Evolutionary conservation across 1,284 basidiomycete species (phyloP), one percentile per base, ranked within the genome.

Genomic region (Mycosarcoma maydis): DNA sequence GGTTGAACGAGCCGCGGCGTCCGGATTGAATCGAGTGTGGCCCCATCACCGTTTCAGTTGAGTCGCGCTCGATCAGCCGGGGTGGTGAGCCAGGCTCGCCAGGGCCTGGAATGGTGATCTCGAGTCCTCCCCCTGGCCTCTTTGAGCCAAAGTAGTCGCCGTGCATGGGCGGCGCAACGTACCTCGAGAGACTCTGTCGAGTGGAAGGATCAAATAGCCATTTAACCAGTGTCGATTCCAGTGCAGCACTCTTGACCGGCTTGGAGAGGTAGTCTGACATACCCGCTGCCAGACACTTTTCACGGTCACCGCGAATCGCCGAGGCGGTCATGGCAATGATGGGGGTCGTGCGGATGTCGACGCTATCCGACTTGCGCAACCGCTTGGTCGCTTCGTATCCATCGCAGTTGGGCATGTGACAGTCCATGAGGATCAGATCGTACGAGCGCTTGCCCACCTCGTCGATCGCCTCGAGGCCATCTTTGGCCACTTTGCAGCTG

Each of bases 241-340:
- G 56, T 5, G 73, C 74, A 4, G 55, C 60, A 24, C 70, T 67
- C 62, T 78, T 79, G 49, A 80, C 75, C 14, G 78, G 78, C 47
- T 80, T 80, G 16, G 70, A 69, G 20, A 80, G 62, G 34, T 77
- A 80, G 43, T 80, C 78, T 11, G 67, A 70, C 77, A 80, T 79
- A 32, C 77, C 73, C 0, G 74, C 72, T 6, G 67, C 66, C 10
- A 77, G 54, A 29, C 77, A 79, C 45, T 75, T 71, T 45, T 80
- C 77, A 30, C 76, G 73, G 44, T 80, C 78, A 30, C 76, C 76
- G 11, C 69, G 67, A 37, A 79, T 75, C 2, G 77, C 77, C 24
- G 72, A 75, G 3, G 78, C 78, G 6, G 75, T 78, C 60, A 80
- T 65, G 27, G 77, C 77, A 47, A 78, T 74, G 54, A 78, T 75